Base-by-base conservation (phyloP, 163 green algal species). In the Scenedesmus sp. region DNA sequence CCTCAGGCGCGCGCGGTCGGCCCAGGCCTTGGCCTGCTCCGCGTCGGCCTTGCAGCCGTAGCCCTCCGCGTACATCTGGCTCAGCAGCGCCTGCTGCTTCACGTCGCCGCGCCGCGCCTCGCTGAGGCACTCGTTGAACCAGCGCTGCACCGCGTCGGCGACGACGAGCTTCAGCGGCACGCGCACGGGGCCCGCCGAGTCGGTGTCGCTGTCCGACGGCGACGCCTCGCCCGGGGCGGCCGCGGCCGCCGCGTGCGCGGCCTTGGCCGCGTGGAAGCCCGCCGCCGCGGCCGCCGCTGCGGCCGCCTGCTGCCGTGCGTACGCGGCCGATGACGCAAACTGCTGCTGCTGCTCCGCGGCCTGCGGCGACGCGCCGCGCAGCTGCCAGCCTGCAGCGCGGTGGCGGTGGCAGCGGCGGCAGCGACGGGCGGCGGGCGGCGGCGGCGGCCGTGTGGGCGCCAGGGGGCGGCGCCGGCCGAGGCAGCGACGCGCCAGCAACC, bases 31-130 rank as follows among this genome's bases (percentile, higher is more conserved):
- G 13, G 83, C 89, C 20, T 78, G 79, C 18, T 71, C 74, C 18
- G 81, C 31, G 78, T 96, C 85, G 20, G 84, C 70, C 33, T 90
- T 67, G 80, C 91, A 95, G 29, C 93, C 93, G 51, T 97, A 97
- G 7, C 93, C 92, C 75, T 96, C 89, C 7, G 88, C 85, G 63
- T 95, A 88, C 93, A 96, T 96, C 54, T 95, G 84, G 0, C 84
- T 85, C 48, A 96, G 72, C 33, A 95, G 74, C 20, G 88, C 92
- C 63, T 94, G 89, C 75, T 93, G 86, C 83, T 96, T 97, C 69
- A 96, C 83, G 56, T 96, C 92, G 0, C 92, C 92, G 0, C 88
- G 80, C 26, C 87, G 51, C 1, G 93, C 93, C 54, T 95, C 89
- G n/a, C n/a, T 26, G 26, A 87, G 62, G 53, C 92, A 88, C 45